These are phyloP conservation scores for Mortierella sp. DNA, from an alignment of 371 early-diverging fungal genomes.

Conservation along the genomic window DNA sequence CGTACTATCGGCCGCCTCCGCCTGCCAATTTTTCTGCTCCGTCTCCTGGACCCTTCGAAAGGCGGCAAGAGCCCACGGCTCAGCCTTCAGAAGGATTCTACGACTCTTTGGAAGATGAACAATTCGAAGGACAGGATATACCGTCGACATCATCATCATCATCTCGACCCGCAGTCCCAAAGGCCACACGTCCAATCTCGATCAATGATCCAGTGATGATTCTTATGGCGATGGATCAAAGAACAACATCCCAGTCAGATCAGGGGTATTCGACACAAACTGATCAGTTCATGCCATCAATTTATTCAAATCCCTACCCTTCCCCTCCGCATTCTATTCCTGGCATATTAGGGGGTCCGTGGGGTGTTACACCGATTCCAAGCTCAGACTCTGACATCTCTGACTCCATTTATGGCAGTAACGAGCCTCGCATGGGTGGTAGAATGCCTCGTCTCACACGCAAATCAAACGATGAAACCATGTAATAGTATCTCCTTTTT, in stretches of 20 bases:
- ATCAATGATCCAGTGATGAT: not conserved
- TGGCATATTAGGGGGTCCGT: not conserved
- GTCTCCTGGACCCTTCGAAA: not conserved
- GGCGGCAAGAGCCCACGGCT: not conserved
- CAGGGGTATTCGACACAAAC: not conserved
- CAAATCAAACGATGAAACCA: not conserved
- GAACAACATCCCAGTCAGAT: not conserved
- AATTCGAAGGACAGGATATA: not conserved
- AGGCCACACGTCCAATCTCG: not conserved
- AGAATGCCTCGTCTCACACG: constrained; percentile 13
- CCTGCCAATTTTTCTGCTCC: constrained; percentile 4
- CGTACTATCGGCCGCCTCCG: constrained; percentile 16
- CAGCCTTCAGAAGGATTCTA: constrained; percentile 1
- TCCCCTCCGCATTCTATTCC: not conserved
- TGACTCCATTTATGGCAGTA: not conserved
- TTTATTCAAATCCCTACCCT: not conserved
- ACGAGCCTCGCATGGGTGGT: constrained; percentile 25
- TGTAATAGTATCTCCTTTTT: too few relatives aligned
- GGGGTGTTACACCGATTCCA: not conserved
- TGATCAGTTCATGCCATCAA: not conserved
- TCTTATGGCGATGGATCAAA: not conserved
- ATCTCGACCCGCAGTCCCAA: constrained; percentile 4
- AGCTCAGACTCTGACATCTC: constrained; percentile 6
- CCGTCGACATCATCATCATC: not conserved
- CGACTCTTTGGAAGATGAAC: not conserved